phyloP scores from a whole-genome alignment of 441 rosid species.

The Erodium chrysanthum region DNA sequence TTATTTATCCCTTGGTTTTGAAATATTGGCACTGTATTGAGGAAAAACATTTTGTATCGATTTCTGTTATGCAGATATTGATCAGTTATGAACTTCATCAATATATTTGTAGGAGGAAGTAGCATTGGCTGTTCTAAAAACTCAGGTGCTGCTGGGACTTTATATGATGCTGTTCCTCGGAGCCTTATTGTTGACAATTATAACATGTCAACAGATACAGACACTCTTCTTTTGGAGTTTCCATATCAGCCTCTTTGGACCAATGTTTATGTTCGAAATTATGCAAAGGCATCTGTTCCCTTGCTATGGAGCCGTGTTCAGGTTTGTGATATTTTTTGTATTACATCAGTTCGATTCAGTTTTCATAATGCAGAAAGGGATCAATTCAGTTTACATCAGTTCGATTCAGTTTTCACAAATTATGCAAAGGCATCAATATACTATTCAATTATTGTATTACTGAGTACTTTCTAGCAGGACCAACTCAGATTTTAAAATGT shows the following conservation, averaged over 20 bases:
- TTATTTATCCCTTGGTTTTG: neutral
- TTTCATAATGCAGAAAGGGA: neutral
- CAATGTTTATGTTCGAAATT: constrained; percentile 75
- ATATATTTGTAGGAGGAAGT: constrained; percentile 51
- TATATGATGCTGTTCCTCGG: constrained; percentile 93
- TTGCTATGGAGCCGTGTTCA: constrained; percentile 99
- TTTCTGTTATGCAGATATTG: constrained; percentile 9
- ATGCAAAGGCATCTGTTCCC: constrained; percentile 91
- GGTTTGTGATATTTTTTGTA: constrained; percentile 32
- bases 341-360: neutral
- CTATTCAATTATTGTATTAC: neutral
- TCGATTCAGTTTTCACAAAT: neutral
- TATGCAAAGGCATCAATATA: neutral
- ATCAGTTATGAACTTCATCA: constrained; percentile 7
- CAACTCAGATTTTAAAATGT: neutral
- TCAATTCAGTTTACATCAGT: constrained; percentile 3
- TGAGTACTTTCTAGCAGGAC: neutral
- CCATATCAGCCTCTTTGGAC: constrained; percentile 96
- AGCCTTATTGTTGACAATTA: constrained; percentile 81
- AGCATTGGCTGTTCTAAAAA: constrained; percentile 78
- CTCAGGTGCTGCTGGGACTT: constrained; percentile 95
- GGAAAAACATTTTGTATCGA: neutral
- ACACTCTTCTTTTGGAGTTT: constrained; percentile 89
- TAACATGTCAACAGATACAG: constrained; percentile 80
- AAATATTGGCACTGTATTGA: constrained; percentile 3